These are phyloP conservation scores for Lichtheimia ramosa DNA, from an alignment of 371 early-diverging fungal species.

Conservation along the genomic window DNA sequence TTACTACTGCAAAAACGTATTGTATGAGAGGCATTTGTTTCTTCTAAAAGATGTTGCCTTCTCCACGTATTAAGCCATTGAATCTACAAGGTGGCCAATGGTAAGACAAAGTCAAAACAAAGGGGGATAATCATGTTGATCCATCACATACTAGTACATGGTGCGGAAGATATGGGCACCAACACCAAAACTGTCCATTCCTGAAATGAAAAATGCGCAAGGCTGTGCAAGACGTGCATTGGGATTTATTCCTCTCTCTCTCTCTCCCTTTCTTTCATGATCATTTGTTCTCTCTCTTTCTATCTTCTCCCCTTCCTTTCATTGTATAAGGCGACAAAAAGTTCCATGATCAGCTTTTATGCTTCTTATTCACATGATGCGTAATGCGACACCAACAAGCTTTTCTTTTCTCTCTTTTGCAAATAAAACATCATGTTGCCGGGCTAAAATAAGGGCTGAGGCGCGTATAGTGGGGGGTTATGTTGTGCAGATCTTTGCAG, in stretches of 20 bases:
- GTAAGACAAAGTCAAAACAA: conserved; percentile 20
- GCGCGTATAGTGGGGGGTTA: too few relatives aligned
- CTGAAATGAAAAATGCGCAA: conserved; percentile 24
- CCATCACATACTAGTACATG: conserved; percentile 24
- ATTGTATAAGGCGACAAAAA: too few relatives aligned
- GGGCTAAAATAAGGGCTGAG: too few relatives aligned
- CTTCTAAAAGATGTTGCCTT: not conserved
- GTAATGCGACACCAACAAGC: too few relatives aligned
- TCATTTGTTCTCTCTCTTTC: too few relatives aligned
- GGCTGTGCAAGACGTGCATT: not conserved
- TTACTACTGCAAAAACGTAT: not conserved
- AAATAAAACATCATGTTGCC: too few relatives aligned
- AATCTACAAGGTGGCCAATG: conserved; percentile 54
- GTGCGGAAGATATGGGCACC: conserved; percentile 55
- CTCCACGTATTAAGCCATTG: conserved; percentile 31
- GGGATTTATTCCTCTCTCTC: not conserved
- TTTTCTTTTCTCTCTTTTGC: too few relatives aligned
- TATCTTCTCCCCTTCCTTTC: too few relatives aligned
- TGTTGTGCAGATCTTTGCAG: too few relatives aligned
- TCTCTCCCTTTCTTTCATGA: too few relatives aligned
- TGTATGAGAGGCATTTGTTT: conserved; percentile 4
- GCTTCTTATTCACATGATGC: not conserved
- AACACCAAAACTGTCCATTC: conserved; percentile 29
- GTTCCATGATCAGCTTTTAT: not conserved
- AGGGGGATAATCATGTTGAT: too few relatives aligned